Evolutionary conservation across 371 early-diverging fungal species (phyloP), one percentile per base, ranked within the genome.

Genomic region (Mortierella sp.): DNA sequence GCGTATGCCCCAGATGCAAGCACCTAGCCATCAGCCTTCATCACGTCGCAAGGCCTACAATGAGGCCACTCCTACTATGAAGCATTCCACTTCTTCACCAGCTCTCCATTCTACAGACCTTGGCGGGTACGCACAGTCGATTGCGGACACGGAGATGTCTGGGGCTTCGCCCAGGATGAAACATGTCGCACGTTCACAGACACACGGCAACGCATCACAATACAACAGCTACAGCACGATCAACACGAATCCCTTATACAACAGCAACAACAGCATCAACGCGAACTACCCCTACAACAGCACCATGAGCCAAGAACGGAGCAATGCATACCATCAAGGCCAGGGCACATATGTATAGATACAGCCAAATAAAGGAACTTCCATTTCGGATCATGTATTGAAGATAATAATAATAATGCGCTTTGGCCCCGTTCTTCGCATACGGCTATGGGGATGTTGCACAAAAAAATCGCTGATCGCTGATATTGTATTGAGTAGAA

Each of bases 31-130:
- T 6, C 42, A 26, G 14, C n/a, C 51, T n/a, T 24, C 50, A 19
- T 12, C 37, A 12, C 30, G 52, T 31, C 27, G 26, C n/a, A 34
- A 30, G 15, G n/a, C n/a, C n/a, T 30, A 39, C 15, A 58, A 34
- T 6, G 50, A 47, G 6, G n/a, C n/a, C n/a, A 5, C 15, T 7
- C 24, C 34, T 15, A 39, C 3, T 23, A 21, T 52, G 31, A 41
- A 60, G 31, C 60, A 50, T 15, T 8, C 60, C 12, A 44, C 60
- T 2, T 60, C 61, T 27, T 61, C 61, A 9, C 48, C 53, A 17
- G n/a, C 53, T 9, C 46, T 60, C n/a, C 3, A 28, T 4, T 15
- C n/a, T 7, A 23, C 27, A 6, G 15, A 41, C n/a, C 30, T 26
- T 24, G 24, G 43, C 21, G 3, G n/a, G 15, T 43, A 60, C 5